Conservation (phyloP, 2,329 filamentous ascomycete species). For the Claviceps sp. region DNA sequence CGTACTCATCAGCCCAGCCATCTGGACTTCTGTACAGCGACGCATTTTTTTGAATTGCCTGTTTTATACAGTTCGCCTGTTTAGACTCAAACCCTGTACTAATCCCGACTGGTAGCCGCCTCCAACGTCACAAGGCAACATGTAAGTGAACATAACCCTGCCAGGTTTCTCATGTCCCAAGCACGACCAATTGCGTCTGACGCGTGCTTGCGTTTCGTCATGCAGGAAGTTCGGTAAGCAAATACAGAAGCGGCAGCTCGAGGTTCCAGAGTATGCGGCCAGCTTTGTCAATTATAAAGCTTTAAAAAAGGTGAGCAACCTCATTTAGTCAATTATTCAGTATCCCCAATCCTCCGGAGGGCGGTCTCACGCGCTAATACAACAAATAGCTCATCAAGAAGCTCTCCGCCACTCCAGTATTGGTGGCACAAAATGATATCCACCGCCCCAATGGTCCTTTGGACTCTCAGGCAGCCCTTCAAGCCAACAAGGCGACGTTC, state of each 20-base stretch:
- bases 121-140: slow-evolving; percentile 15
- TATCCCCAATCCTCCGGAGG: neutral
- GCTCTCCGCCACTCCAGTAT: slow-evolving; percentile 78
- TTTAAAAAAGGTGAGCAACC: slow-evolving; percentile 69
- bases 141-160: slow-evolving; percentile 17
- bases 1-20: neutral
- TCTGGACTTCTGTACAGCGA: neutral
- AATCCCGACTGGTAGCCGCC: slow-evolving; percentile 3
- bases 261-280: slow-evolving; percentile 97
- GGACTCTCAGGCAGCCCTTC: slow-evolving; percentile 78
- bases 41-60: slow-evolving; percentile 1
- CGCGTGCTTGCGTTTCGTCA: slow-evolving; percentile 4
- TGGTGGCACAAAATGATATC: slow-evolving; percentile 60
- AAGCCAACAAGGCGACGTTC: slow-evolving; percentile 96
- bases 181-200: slow-evolving; percentile 2
- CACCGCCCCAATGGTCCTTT: slow-evolving; percentile 31
- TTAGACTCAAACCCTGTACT: neutral
- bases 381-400: slow-evolving; percentile 82
- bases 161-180: neutral
- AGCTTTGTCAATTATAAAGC: slow-evolving; percentile 99
- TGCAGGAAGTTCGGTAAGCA: slow-evolving; percentile 98
- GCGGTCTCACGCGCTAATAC: neutral
- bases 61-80: slow-evolving; percentile 1
- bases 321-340: neutral
- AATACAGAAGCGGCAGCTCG: slow-evolving; percentile 96